A percentile compares a stretch with the other conserved stretches of the same genome.
phyloP scores from a whole-genome alignment of 345 rosid genomes.

The Eucalyptus sp. region DNA sequence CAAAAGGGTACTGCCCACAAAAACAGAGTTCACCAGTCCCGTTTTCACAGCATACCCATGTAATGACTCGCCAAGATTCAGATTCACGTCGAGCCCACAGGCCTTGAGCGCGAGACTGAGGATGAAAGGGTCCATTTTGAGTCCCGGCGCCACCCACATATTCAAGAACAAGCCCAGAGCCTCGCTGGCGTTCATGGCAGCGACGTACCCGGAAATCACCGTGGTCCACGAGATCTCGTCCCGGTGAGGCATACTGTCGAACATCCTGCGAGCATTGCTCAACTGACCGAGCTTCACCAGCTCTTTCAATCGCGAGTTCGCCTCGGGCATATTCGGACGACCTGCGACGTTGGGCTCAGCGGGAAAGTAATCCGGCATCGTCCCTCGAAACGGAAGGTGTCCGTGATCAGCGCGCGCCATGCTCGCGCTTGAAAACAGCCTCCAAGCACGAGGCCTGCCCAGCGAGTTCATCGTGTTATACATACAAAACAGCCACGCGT shows the following conservation, averaged over 20 bases:
- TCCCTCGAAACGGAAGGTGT: neutral
- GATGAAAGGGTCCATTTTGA: conserved; percentile 45
- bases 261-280: conserved; percentile 48
- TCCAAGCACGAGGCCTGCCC: neutral
- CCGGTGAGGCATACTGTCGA: conserved; percentile 57
- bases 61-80: conserved; percentile 42
- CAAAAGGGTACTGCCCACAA: conserved; percentile 58
- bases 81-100: conserved; percentile 37
- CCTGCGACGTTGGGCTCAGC: neutral
- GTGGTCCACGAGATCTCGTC: conserved; percentile 76
- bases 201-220: conserved; percentile 60
- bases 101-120: conserved; percentile 72
- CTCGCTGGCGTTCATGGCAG: conserved; percentile 23
- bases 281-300: conserved; percentile 22
- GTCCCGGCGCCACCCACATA: conserved; percentile 48
- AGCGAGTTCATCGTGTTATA: neutral
- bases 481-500: neutral
- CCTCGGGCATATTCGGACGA: neutral
- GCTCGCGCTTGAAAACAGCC: neutral
- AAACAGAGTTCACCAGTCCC: conserved; percentile 47
- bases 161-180: conserved; percentile 51
- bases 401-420: neutral
- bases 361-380: neutral
- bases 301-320: conserved; percentile 22
- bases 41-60: conserved; percentile 56